Conservation (phyloP, 2,329 filamentous ascomycete genomes). For the Raffaelea ambrosiae region DNA sequence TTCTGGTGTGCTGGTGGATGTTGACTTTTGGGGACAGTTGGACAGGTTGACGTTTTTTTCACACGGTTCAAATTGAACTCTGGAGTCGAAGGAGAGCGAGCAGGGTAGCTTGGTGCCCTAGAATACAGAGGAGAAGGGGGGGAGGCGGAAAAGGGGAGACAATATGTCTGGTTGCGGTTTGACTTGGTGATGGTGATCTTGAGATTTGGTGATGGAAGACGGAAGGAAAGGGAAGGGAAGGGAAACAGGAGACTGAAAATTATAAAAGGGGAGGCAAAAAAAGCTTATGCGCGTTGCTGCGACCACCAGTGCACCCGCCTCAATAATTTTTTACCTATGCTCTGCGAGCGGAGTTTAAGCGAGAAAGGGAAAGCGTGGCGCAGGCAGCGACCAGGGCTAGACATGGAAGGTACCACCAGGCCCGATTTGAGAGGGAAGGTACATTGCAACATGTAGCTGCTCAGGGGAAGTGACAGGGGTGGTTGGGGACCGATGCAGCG, state of each 20-base stretch:
- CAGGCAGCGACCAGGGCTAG: constrained; percentile 7
- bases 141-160: constrained; percentile 7
- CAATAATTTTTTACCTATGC: constrained; percentile 1
- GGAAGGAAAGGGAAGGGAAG: constrained; percentile 20
- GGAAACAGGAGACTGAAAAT: constrained; percentile 20
- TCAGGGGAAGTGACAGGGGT: neutral
- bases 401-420: constrained; percentile 5
- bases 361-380: constrained; percentile 20
- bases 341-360: constrained; percentile 15
- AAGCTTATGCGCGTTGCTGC: constrained; percentile 5
- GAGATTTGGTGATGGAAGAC: constrained; percentile 22
- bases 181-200: constrained; percentile 28
- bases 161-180: constrained; percentile 22
- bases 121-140: constrained; percentile 34
- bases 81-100: constrained; percentile 59
- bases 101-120: constrained; percentile 92
- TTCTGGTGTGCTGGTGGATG: constrained; percentile 8
- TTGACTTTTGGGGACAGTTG: constrained; percentile 5
- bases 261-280: constrained; percentile 20
- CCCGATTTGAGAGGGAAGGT: neutral
- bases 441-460: neutral
- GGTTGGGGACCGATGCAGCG: neutral
- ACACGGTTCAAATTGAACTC: constrained; percentile 50
- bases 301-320: neutral
- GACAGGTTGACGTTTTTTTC: constrained; percentile 27